phyloP scores from a whole-genome alignment of 2,329 filamentous ascomycete species.

The Pezicula radicicola region DNA sequence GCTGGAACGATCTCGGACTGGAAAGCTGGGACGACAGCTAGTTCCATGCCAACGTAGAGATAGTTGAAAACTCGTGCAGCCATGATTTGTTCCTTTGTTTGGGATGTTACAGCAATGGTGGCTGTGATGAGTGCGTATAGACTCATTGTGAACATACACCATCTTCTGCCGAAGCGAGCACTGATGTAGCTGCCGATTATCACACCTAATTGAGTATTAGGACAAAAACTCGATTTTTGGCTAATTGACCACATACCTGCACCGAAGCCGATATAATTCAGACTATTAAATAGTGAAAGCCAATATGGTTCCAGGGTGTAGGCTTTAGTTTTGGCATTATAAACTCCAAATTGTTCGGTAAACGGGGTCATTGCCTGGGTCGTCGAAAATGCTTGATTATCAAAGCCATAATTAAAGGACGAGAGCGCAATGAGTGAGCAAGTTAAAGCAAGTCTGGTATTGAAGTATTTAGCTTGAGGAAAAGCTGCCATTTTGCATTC shows the following conservation, averaged over 20 bases:
- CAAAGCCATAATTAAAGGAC: conserved; percentile 37
- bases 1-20: conserved; percentile 32
- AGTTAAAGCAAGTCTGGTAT: conserved; percentile 1
- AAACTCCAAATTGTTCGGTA: conserved; percentile 31
- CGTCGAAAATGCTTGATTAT: conserved; percentile 34
- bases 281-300: conserved; percentile 33
- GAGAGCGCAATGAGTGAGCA: conserved; percentile 31
- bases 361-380: conserved; percentile 36
- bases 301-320: conserved; percentile 30
- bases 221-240: background rate
- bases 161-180: conserved; percentile 30
- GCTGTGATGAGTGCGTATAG: conserved; percentile 30
- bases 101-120: conserved; percentile 30
- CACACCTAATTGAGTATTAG: conserved; percentile 10
- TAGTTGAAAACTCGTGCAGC: conserved; percentile 34
- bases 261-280: conserved; percentile 33
- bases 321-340: conserved; percentile 14
- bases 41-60: conserved; percentile 37
- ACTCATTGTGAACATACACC: conserved; percentile 35
- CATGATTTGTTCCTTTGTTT: conserved; percentile 28
- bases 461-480: background rate
- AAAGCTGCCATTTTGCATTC: background rate
- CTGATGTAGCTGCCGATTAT: conserved; percentile 28
- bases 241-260: conserved; percentile 16
- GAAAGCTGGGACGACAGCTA: conserved; percentile 33